Evolutionary conservation across 352 stramenopile genomes (phyloP).

Genomic region (Saprolegnia diclina): DNA sequence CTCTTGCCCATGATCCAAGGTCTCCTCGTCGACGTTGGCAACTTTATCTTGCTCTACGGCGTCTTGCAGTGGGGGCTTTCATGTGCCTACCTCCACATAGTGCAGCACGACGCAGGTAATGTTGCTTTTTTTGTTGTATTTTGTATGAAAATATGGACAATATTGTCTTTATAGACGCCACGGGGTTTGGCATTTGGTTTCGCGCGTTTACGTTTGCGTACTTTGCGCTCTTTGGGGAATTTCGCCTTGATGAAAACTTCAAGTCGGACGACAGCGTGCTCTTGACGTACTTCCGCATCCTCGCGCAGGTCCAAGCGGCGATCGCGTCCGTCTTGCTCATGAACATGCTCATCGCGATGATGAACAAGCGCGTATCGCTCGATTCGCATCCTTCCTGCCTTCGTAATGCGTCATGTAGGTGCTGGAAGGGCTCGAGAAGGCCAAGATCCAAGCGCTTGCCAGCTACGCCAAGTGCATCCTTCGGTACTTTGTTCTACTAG

Average conservation of each 20-base stretch:
- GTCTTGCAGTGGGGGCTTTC: constrained; percentile 15
- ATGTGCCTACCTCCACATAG: constrained; percentile 19
- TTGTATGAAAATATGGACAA: not conserved
- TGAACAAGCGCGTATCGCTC: constrained; percentile 11
- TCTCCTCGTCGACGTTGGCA: constrained; percentile 11
- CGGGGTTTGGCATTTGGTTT: constrained; percentile 19
- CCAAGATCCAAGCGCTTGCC: constrained; percentile 17
- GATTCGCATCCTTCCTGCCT: no score
- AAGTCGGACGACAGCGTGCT: not conserved
- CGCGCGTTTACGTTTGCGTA: constrained; percentile 19
- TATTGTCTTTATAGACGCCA: constrained; percentile 5
- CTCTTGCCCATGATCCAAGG: constrained; percentile 15
- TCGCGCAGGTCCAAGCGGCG: constrained; percentile 5
- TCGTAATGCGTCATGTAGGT: no score
- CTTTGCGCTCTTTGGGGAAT: constrained; percentile 15
- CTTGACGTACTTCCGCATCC: constrained; percentile 2
- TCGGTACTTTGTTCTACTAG: constrained; percentile 7
- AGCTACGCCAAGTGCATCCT: constrained; percentile 20
- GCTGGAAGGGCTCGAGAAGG: constrained; percentile 7
- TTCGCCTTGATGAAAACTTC: constrained; percentile 7
- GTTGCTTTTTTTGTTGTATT: not conserved
- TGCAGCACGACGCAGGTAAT: constrained; percentile 4
- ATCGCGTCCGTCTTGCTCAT: constrained; percentile 11
- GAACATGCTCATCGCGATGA: constrained; percentile 23
- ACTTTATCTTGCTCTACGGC: constrained; percentile 24